phyloP scores from a whole-genome alignment of 306 rosid genomes.

The Potentilla sterilis region DNA sequence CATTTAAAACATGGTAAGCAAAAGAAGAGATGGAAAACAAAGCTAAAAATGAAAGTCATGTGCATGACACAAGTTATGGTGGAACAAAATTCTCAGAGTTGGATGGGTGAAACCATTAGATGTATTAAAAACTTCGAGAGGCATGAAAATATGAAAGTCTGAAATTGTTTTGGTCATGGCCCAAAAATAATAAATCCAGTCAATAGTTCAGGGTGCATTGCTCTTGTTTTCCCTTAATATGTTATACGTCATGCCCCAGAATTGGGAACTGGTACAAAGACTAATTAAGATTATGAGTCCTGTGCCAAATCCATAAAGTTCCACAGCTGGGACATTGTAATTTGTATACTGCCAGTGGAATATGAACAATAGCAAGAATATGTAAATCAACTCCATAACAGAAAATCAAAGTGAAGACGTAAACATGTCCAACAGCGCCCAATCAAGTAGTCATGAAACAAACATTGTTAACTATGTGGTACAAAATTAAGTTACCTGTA shows the following conservation, averaged over 20 bases:
- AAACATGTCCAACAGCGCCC: background rate
- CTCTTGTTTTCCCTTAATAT: background rate
- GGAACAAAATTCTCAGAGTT: background rate
- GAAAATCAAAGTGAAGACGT: background rate
- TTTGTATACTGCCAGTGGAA: background rate
- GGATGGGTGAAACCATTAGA: background rate
- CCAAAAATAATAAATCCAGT: background rate
- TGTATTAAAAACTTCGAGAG: background rate
- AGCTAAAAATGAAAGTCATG: background rate
- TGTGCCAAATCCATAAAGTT: background rate
- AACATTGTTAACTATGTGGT: background rate
- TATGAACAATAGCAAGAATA: background rate
- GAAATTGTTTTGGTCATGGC: background rate
- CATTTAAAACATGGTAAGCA: background rate
- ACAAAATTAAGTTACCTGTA: constrained; percentile 58
- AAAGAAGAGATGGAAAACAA: background rate
- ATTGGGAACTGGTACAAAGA: background rate
- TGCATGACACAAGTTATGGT: background rate
- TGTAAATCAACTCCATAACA: background rate
- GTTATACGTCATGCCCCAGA: background rate
- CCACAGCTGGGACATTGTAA: background rate
- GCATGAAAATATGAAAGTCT: background rate
- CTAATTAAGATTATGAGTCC: background rate
- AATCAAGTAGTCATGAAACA: background rate
- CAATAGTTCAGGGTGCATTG: background rate